Percentiles rank a stretch among this genome's conserved stretches.
phyloP scores from a whole-genome alignment of 139 green algal species.

The Haematococcus lacustris region DNA sequence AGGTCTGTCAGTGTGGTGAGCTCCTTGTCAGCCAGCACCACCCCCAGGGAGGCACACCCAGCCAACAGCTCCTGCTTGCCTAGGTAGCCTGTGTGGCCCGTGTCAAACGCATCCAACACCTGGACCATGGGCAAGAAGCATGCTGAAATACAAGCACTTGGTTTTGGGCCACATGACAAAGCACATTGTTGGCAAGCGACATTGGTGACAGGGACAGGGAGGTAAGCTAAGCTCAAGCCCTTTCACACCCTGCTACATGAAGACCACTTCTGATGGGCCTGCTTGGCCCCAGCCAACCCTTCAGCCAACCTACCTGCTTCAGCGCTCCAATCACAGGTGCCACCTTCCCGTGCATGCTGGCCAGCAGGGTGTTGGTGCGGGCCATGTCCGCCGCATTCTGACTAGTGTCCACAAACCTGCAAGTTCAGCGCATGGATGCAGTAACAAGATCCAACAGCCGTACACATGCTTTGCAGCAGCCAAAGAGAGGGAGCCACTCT shows the following conservation, averaged over 20 bases:
- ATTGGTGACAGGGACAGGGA: too few relatives aligned
- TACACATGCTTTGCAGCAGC: not conserved
- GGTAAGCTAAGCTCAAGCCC: too few relatives aligned
- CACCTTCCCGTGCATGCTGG: slow-evolving; percentile 28
- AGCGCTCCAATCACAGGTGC: slow-evolving; percentile 24
- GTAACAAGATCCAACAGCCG: too few relatives aligned
- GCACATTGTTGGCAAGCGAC: too few relatives aligned
- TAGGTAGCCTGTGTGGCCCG: slow-evolving; percentile 15
- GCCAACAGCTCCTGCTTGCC: slow-evolving; percentile 31
- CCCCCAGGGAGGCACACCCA: slow-evolving; percentile 45
- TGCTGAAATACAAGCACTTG: too few relatives aligned
- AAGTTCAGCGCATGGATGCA: slow-evolving; percentile 7
- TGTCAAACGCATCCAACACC: slow-evolving; percentile 20
- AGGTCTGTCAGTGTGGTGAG: slow-evolving; percentile 27
- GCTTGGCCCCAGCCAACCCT: too few relatives aligned
- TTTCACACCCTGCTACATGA: too few relatives aligned
- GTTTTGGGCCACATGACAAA: too few relatives aligned
- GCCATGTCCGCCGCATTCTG: slow-evolving; percentile 20
- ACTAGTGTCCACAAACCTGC: slow-evolving; percentile 22
- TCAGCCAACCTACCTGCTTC: too few relatives aligned
- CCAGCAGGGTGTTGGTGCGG: slow-evolving; percentile 17
- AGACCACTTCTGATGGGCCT: too few relatives aligned
- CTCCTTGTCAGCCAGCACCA: slow-evolving; percentile 50
- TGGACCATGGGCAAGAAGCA: too few relatives aligned
- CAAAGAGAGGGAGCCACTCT: too few relatives aligned